Conservation (phyloP, 1,139 yeast genomes). For the Debaryomycetaceae sp. region DNA sequence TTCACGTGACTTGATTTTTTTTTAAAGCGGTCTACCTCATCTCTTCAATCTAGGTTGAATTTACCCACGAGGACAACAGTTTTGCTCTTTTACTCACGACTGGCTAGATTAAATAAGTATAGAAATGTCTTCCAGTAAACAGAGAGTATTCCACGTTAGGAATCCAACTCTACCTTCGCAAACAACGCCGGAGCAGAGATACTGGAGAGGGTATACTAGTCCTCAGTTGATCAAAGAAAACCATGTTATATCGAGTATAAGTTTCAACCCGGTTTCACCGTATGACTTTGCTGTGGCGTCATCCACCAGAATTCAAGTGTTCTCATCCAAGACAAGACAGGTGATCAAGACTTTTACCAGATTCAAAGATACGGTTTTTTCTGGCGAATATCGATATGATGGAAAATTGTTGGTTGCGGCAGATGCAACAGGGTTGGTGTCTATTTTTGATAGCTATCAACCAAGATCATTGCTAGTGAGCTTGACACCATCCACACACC, state of each 20-base stretch:
- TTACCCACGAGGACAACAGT: neutral
- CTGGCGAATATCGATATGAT: conserved; percentile 79
- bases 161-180: conserved; percentile 74
- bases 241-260: conserved; percentile 83
- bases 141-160: conserved; percentile 65
- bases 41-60: neutral
- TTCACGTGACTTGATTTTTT: neutral
- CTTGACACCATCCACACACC: conserved; percentile 75
- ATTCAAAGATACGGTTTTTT: conserved; percentile 86
- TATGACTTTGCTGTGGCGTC: conserved; percentile 94
- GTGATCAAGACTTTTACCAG: conserved; percentile 85
- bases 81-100: neutral
- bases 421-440: conserved; percentile 84
- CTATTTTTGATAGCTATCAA: conserved; percentile 74
- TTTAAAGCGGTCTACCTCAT: neutral
- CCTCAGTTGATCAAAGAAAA: conserved; percentile 93
- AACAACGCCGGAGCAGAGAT: conserved; percentile 90
- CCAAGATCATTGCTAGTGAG: conserved; percentile 80
- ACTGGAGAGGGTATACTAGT: conserved; percentile 83
- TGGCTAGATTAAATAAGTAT: neutral
- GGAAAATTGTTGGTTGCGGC: conserved; percentile 84
- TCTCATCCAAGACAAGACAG: conserved; percentile 89
- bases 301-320: conserved; percentile 86
- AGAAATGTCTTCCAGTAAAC: conserved; percentile 74
- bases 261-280: conserved; percentile 83